These are phyloP conservation scores for Pythium dissotocum DNA, from an alignment of 352 stramenopile species.

Conservation along the genomic window DNA sequence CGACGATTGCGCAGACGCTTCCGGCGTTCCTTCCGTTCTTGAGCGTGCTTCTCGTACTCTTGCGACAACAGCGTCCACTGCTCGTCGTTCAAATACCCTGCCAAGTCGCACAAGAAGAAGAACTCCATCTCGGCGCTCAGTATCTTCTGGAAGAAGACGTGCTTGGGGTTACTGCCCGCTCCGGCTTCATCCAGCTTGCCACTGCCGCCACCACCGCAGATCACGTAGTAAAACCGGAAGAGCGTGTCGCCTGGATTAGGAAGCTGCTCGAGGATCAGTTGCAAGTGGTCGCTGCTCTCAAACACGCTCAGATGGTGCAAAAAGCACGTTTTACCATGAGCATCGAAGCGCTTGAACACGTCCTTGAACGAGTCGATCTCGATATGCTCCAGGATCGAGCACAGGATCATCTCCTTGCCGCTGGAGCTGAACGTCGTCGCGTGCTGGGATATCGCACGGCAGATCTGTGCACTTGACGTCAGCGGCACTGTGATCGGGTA, in stretches of 20 bases:
- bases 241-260: slow-evolving; percentile 60
- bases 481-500: slow-evolving; percentile 61
- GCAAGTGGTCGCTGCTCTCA: slow-evolving; percentile 55
- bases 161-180: slow-evolving; percentile 33
- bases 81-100: slow-evolving; percentile 54
- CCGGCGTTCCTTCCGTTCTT: slow-evolving; percentile 35
- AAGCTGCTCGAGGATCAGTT: slow-evolving; percentile 50
- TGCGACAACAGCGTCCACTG: slow-evolving; percentile 67
- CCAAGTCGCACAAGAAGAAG: slow-evolving; percentile 69
- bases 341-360: slow-evolving; percentile 65
- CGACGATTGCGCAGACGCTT: slow-evolving; percentile 6
- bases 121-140: slow-evolving; percentile 65
- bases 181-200: slow-evolving; percentile 14
- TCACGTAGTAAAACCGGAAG: slow-evolving; percentile 59
- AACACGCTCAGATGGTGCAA: slow-evolving; percentile 57
- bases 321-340: slow-evolving; percentile 57
- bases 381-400: slow-evolving; percentile 60
- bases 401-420: slow-evolving; percentile 77
- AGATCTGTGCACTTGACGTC: slow-evolving; percentile 68
- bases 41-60: slow-evolving; percentile 60
- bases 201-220: slow-evolving; percentile 37
- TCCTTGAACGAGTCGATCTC: slow-evolving; percentile 70
- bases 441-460: slow-evolving; percentile 61
- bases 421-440: slow-evolving; percentile 57
- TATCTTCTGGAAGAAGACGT: slow-evolving; percentile 61